These are phyloP conservation scores for Irineochytrium annulatum DNA, from an alignment of 192 early-diverging fungal genomes.

Conservation along the genomic window DNA sequence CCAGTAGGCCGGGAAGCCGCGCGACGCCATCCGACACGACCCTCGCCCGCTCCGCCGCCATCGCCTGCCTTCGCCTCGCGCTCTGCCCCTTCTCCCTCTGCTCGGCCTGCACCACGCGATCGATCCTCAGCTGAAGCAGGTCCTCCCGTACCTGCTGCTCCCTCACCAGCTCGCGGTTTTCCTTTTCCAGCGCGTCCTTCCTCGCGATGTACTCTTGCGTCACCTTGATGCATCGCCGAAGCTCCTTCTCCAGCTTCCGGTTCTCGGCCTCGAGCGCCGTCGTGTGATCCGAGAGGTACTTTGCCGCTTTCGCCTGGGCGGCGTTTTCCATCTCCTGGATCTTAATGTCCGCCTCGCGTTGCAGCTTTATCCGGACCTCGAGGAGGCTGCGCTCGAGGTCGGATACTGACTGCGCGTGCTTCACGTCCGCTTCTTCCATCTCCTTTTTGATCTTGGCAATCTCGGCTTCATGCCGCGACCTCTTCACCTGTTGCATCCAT, in stretches of 20 bases:
- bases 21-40: constrained; percentile 10
- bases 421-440: constrained; percentile 38
- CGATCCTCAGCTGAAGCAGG: constrained; percentile 33
- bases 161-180: constrained; percentile 39
- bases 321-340: constrained; percentile 49
- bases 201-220: constrained; percentile 33
- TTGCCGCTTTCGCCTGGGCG: constrained; percentile 50
- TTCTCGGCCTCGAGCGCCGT: constrained; percentile 41
- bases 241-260: constrained; percentile 31
- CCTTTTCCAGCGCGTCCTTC: constrained; percentile 31
- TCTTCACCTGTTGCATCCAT: constrained; percentile 14
- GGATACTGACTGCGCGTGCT: constrained; percentile 29
- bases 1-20: too few species aligned
- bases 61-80: background rate
- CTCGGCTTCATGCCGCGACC: constrained; percentile 37
- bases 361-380: constrained; percentile 47
- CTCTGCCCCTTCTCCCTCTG: constrained; percentile 6
- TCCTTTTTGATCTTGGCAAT: constrained; percentile 33
- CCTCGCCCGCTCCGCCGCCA: background rate
- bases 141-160: constrained; percentile 36
- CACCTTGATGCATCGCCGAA: constrained; percentile 21
- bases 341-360: constrained; percentile 47
- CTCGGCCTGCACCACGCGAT: constrained; percentile 25
- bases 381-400: constrained; percentile 41
- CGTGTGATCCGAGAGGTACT: constrained; percentile 43